Percentiles rank a stretch among this genome's conserved stretches.
phyloP scores from a whole-genome alignment of 2,329 filamentous ascomycete genomes.

The Alternaria sp. region DNA sequence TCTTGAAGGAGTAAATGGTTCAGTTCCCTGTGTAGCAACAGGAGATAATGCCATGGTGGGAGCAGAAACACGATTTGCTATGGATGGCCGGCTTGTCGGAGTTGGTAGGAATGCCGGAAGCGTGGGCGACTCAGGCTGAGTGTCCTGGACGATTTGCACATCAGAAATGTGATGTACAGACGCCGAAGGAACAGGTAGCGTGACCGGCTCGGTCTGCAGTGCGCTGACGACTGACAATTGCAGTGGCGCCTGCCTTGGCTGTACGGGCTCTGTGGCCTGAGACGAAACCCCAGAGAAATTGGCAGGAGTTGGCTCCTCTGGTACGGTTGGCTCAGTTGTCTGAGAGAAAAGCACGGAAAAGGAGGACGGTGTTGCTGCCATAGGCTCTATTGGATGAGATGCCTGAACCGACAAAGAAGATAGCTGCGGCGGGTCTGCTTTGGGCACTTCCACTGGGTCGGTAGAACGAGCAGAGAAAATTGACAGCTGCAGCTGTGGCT shows the following conservation, averaged over 20 bases:
- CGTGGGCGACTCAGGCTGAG: conserved; percentile 49
- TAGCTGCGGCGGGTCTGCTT: conserved; percentile 21
- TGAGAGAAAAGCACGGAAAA: conserved; percentile 33
- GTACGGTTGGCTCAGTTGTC: conserved; percentile 32
- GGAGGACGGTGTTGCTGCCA: conserved; percentile 21
- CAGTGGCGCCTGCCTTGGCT: conserved; percentile 29
- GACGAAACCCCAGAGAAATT: conserved; percentile 32
- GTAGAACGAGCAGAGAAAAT: conserved; percentile 31
- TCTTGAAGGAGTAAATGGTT: conserved; percentile 41
- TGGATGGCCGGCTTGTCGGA: conserved; percentile 43
- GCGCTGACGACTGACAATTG: conserved; percentile 36
- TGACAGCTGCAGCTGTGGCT: conserved; percentile 35
- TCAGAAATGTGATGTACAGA: conserved; percentile 36
- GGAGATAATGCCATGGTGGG: conserved; percentile 38
- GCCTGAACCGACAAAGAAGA: conserved; percentile 37
- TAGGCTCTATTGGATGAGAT: conserved; percentile 36
- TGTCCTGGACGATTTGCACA: conserved; percentile 41
- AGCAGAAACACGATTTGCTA: conserved; percentile 33
- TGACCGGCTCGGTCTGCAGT: conserved; percentile 45
- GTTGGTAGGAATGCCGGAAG: conserved; percentile 45
- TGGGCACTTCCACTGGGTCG: conserved; percentile 34
- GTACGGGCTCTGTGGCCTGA: conserved; percentile 40
- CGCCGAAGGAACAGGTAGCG: conserved; percentile 14
- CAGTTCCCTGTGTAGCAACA: conserved; percentile 40
- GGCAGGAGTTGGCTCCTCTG: conserved; percentile 23